Evolutionary conservation across 1,284 basidiomycete species (phyloP), one percentile per base, ranked within the genome.

Genomic region (Trametes versicolor): DNA sequence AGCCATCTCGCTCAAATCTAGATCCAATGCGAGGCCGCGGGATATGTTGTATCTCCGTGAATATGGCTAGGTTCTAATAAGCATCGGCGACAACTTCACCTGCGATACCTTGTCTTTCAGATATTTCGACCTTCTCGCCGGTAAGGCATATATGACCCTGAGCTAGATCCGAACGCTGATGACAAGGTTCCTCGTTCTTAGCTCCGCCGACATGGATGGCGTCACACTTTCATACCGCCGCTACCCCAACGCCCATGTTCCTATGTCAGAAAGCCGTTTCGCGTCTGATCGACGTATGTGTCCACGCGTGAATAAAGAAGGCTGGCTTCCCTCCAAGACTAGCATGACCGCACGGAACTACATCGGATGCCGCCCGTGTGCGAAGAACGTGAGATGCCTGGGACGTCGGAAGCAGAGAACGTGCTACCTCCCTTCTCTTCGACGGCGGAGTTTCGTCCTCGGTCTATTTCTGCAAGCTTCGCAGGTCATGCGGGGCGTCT

Each of bases 401-500:
- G 50, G 29, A 34, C 6, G 4, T 36, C 12, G 19, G 50, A 51
- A 51, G 50, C 2, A 12, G 50, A 51, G 50, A 51, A 51, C 50
- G 19, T 15, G 50, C 19, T 19, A 7, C 19, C 34, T 51, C 29
- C 19, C 9, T 25, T 7, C 50, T 51, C 34, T 32, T 7, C 50
- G 50, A 51, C 34, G 50, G 50, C 50, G 50, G 50, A 34, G 29
- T 34, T 51, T 51, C n/a, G 27, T 21, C 32, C 17, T 13, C 7
- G 17, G 15, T n/a, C 50, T 36, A 51, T 51, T 51, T 19, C 19
- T 51, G 17, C 50, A n/a, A 19, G 29, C 19, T 6, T 32, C 29
- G 4, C 19, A 12, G 17, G 23, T 51, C 50, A 34, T 34, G 29
- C n/a, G 50, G 19, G 8, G 32, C 5, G 27, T 21, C 50, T 7